These are phyloP conservation scores for Peronospora belbahrii DNA, from an alignment of 352 stramenopile genomes.

Conservation along the genomic window DNA sequence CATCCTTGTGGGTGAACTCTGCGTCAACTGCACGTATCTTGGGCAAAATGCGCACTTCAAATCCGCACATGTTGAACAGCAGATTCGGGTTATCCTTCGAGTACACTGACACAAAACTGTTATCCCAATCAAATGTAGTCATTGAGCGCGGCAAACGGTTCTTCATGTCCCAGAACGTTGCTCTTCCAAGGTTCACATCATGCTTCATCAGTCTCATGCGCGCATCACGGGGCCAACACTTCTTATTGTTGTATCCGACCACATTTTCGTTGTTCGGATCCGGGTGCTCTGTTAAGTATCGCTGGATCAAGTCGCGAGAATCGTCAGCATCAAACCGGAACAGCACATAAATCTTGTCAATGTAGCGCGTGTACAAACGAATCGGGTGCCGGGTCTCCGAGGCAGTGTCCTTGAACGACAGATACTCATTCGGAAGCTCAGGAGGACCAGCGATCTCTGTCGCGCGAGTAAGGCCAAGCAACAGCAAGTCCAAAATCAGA, in stretches of 20 bases:
- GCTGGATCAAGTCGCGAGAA: conserved; percentile 97
- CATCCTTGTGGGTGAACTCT: conserved; percentile 95
- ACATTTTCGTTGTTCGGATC: conserved; percentile 99
- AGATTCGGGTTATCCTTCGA: conserved; percentile 99
- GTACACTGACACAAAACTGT: conserved; percentile 99
- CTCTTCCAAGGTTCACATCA: conserved; percentile 98
- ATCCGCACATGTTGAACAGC: conserved; percentile 99
- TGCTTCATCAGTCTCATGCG: conserved; percentile 99
- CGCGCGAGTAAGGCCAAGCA: conserved; percentile 95
- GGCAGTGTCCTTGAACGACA: conserved; percentile 96
- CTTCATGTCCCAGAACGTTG: conserved; percentile 99
- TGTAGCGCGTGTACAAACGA: conserved; percentile 98
- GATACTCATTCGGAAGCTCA: conserved; percentile 97
- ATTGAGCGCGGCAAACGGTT: conserved; percentile 97
- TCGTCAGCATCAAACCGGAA: conserved; percentile 98
- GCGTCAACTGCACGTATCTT: conserved; percentile 87
- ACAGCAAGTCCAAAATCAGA: conserved; percentile 96
- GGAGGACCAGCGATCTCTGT: conserved; percentile 97
- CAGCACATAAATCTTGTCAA: conserved; percentile 99
- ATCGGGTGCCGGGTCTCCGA: conserved; percentile 98
- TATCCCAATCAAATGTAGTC: conserved; percentile 99
- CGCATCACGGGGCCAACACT: conserved; percentile 98
- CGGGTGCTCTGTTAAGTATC: conserved; percentile 98
- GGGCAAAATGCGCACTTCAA: conserved; percentile 95
- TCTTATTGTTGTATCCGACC: conserved; percentile 99